phyloP scores from a whole-genome alignment of 768 basidiomycete species.

The Paxillus ammoniavirescens region DNA sequence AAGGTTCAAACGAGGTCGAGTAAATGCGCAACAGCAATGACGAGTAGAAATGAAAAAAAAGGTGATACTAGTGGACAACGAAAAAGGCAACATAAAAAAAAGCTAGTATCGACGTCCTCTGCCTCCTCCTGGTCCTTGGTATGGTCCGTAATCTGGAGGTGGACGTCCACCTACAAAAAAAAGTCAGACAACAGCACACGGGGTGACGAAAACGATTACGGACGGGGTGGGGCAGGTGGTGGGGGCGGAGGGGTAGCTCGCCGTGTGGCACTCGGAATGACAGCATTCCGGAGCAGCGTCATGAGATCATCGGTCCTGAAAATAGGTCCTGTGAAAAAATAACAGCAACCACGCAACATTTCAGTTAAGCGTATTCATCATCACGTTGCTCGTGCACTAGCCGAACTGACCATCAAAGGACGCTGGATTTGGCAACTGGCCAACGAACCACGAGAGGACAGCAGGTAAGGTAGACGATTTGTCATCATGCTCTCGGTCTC shows the following conservation, averaged over 20 bases:
- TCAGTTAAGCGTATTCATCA: constrained; percentile 7
- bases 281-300: constrained; percentile 77
- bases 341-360: constrained; percentile 2
- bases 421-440: constrained; percentile 65
- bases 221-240: constrained; percentile 47
- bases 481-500: constrained; percentile 43
- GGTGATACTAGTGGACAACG: constrained; percentile 9
- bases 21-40: background rate
- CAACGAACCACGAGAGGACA: constrained; percentile 82
- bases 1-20: background rate
- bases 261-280: constrained; percentile 61
- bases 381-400: constrained; percentile 1
- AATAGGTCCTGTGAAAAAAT: constrained; percentile 62
- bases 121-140: constrained; percentile 65
- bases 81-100: background rate
- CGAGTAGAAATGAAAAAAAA: background rate
- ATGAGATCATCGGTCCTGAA: constrained; percentile 91
- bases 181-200: constrained; percentile 6
- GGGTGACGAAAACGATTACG: background rate
- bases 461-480: constrained; percentile 48
- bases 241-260: constrained; percentile 60
- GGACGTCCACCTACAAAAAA: constrained; percentile 56
- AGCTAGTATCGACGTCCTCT: constrained; percentile 42
- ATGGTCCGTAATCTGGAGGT: constrained; percentile 85
- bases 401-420: constrained; percentile 80